phyloP scores from a whole-genome alignment of 106 monocot species.

The Narthecium ossifragum region DNA sequence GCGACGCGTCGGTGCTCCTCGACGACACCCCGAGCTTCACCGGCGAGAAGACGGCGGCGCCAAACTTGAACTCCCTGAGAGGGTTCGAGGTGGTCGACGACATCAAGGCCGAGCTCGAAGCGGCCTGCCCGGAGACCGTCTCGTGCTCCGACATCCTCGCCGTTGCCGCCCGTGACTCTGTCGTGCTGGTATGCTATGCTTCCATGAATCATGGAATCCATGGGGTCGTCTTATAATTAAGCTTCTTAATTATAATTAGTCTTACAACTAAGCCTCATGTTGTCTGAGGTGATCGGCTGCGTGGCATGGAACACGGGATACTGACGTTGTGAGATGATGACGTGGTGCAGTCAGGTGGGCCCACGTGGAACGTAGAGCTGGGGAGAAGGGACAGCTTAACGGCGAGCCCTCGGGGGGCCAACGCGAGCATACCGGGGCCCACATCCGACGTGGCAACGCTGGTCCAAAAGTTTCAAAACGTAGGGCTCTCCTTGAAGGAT shows the following conservation, averaged over 20 bases:
- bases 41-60: slow-evolving; percentile 74
- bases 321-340: neutral
- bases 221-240: no score
- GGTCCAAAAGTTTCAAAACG: slow-evolving; percentile 47
- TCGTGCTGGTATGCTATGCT: slow-evolving; percentile 46
- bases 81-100: slow-evolving; percentile 85
- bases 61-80: slow-evolving; percentile 74
- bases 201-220: no score
- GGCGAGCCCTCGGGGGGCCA: slow-evolving; percentile 42
- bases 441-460: slow-evolving; percentile 60
- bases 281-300: no score
- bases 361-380: slow-evolving; percentile 78
- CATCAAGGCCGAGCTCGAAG: slow-evolving; percentile 73
- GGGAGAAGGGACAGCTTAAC: slow-evolving; percentile 64
- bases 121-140: slow-evolving; percentile 56
- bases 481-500: slow-evolving; percentile 63
- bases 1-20: slow-evolving; percentile 78
- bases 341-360: slow-evolving; percentile 62
- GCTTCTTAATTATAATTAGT: no score
- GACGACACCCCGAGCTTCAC: slow-evolving; percentile 40
- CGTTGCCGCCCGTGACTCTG: slow-evolving; percentile 66
- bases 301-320: neutral
- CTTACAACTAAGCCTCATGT: no score
- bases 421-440: slow-evolving; percentile 65
- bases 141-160: slow-evolving; percentile 89